phyloP scores from a whole-genome alignment of 1,284 basidiomycete species.

The Tranzscheliella williamsii region DNA sequence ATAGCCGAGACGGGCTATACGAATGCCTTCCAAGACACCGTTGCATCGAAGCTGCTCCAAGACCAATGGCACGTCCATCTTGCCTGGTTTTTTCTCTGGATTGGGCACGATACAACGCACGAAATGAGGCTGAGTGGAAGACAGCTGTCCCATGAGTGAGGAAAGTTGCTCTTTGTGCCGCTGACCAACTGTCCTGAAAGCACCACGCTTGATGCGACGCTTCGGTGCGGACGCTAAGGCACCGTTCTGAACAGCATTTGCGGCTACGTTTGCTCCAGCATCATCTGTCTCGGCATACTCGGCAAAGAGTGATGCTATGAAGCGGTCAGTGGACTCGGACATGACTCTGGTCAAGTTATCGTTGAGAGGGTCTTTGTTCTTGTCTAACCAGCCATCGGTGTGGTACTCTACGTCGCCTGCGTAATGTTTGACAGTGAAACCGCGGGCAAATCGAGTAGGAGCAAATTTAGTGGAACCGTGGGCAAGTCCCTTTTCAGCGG shows the following conservation, averaged over 20 bases:
- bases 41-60: slow-evolving; percentile 97
- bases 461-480: slow-evolving; percentile 72
- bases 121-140: slow-evolving; percentile 95
- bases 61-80: slow-evolving; percentile 90
- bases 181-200: slow-evolving; percentile 93
- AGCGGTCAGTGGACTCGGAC: slow-evolving; percentile 78
- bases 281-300: slow-evolving; percentile 73
- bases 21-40: slow-evolving; percentile 97
- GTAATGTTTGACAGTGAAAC: slow-evolving; percentile 95
- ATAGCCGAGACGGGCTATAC: slow-evolving; percentile 95
- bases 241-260: slow-evolving; percentile 1
- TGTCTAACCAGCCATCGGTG: slow-evolving; percentile 96
- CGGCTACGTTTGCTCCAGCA: slow-evolving; percentile 61
- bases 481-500: slow-evolving; percentile 59
- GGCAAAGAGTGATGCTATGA: slow-evolving; percentile 80
- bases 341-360: slow-evolving; percentile 92
- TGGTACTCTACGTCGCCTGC: slow-evolving; percentile 95
- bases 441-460: slow-evolving; percentile 82
- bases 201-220: slow-evolving; percentile 89
- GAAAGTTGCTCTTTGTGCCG: slow-evolving; percentile 94
- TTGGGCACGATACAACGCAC: slow-evolving; percentile 99
- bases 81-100: slow-evolving; percentile 83
- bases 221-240: slow-evolving; percentile 54
- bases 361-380: slow-evolving; percentile 99
- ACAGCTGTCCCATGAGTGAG: slow-evolving; percentile 87